A percentile compares a stretch with the other conserved stretches of the same genome.
Evolutionary conservation across 2,329 filamentous ascomycete species (phyloP).

Genomic region (Monascus ruber): DNA sequence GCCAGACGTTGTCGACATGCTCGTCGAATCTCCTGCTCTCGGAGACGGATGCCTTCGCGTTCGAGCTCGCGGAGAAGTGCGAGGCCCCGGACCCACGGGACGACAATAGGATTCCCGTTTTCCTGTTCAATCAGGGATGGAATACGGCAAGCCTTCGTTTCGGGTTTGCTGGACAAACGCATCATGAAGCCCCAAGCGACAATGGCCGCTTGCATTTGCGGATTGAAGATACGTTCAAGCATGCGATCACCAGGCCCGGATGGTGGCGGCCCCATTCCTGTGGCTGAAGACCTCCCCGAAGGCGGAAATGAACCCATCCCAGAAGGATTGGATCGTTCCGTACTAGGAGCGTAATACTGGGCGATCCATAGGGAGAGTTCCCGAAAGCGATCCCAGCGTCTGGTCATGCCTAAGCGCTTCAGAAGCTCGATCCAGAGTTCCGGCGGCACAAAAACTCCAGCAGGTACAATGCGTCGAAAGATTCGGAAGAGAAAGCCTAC

Average conservation of each 20-base stretch:
- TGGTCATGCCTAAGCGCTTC: constrained; percentile 47
- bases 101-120: constrained; percentile 9
- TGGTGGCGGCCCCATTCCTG: background rate
- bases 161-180: constrained; percentile 12
- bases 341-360: constrained; percentile 22
- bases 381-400: constrained; percentile 41
- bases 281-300: background rate
- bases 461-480: constrained; percentile 37
- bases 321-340: constrained; percentile 4
- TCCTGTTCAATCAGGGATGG: constrained; percentile 6
- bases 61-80: constrained; percentile 28
- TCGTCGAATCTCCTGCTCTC: constrained; percentile 15
- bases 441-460: constrained; percentile 31
- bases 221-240: constrained; percentile 32
- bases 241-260: constrained; percentile 10
- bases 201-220: constrained; percentile 35
- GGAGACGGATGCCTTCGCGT: constrained; percentile 23
- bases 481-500: constrained; percentile 35
- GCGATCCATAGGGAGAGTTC: constrained; percentile 43
- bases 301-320: constrained; percentile 4
- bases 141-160: constrained; percentile 8
- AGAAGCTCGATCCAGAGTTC: constrained; percentile 47
- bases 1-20: constrained; percentile 26
- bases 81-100: constrained; percentile 30
- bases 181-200: constrained; percentile 40